phyloP scores from a whole-genome alignment of 331 rosid species.

The Saraca asoca region DNA sequence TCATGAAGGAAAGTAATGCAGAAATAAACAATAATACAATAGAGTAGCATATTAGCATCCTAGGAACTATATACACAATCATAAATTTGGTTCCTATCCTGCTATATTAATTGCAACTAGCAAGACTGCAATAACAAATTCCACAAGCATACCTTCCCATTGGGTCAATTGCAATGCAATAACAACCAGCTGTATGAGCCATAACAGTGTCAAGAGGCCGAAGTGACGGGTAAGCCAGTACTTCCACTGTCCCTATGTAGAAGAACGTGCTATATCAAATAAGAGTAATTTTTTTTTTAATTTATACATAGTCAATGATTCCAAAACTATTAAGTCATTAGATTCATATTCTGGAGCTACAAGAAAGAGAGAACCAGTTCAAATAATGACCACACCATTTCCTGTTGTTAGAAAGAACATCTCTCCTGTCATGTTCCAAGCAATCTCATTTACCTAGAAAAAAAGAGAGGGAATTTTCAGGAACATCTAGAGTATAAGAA shows the following conservation, averaged over 20 bases:
- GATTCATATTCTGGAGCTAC: constrained; percentile 3
- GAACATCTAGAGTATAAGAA: constrained; percentile 4
- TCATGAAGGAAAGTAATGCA: constrained; percentile 12
- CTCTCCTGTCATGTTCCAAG: constrained; percentile 95
- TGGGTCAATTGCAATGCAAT: constrained; percentile 96
- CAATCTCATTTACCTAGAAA: constrained; percentile 88
- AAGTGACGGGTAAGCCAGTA: constrained; percentile 88
- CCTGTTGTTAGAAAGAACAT: constrained; percentile 91
- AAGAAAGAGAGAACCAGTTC: background rate
- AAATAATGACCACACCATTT: constrained; percentile 61
- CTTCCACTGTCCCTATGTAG: constrained; percentile 78
- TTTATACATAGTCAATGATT: background rate
- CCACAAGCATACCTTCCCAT: constrained; percentile 63
- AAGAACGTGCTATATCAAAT: constrained; percentile 22
- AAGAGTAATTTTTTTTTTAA: constrained; percentile 12
- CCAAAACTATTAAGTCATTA: background rate
- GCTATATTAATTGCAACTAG: constrained; percentile 2
- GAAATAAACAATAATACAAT: background rate
- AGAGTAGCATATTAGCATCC: background rate
- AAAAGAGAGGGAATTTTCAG: constrained; percentile 9
- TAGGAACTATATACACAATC: background rate
- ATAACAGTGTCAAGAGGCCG: constrained; percentile 78
- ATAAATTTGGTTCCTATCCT: constrained; percentile 2
- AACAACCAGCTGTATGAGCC: constrained; percentile 99
- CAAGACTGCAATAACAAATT: constrained; percentile 20